Evolutionary conservation across 2,329 filamentous ascomycete genomes (phyloP), one percentile per base, ranked within the genome.

Genomic region (Colletotrichum shisoi): DNA sequence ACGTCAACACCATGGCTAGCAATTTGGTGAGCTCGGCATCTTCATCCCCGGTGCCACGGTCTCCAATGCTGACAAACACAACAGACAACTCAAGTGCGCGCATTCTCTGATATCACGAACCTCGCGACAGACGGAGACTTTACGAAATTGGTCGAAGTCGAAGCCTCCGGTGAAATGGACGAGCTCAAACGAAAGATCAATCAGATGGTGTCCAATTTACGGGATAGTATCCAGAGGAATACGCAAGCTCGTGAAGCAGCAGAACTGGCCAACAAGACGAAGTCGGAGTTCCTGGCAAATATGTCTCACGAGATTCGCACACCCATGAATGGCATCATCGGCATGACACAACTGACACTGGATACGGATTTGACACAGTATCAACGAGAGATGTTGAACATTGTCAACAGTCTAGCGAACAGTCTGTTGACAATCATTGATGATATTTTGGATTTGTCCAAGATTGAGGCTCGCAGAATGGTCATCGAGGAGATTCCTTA

Each of bases 131-230:
- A 97, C 76, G 95, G 95, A 70, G 94, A 99, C 79, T 98, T 98
- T 78, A 96, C 93, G 27, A 96, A 97, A 77, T 88, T 96, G 65
- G 94, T 99, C 77, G 96, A 95, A 54, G 94, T 99, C 19, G 94
- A 97, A 78, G 95, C 95, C 21, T 97, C 94, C 13, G 95, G 95
- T 70, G 95, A 99, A 79, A 98, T 99, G 95, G 95, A 98, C 79
- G 94, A 98, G 78, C 85, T 99, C 73, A 99, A 99, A 81, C 89
- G 94, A 74, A 98, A 98, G 84, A 98, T 99, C 85, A 99, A 98
- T 77, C 92, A 96, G 82, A 99, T 99, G 95, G 94, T 98, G 60
- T 95, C 92, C 76, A 97, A 96, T 76, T 82, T 99, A 70, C 85
- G 94, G 72, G 95, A 98, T 79, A 96, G 92, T 84, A 97, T 99